phyloP scores from a whole-genome alignment of 805 yeast species.

The Cyberlindnera xylosilytica region DNA sequence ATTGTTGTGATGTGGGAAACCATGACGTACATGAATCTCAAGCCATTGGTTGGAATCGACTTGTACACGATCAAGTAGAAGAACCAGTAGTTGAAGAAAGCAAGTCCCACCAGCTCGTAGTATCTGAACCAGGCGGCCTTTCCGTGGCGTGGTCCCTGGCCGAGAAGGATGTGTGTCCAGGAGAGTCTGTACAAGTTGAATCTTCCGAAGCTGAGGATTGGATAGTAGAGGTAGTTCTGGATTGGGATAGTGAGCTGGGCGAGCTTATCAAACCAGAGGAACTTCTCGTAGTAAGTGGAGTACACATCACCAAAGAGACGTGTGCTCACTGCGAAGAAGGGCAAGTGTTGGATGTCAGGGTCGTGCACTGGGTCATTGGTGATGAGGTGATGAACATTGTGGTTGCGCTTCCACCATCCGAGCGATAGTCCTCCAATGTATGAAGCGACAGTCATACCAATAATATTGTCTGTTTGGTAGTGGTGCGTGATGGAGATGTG shows the following conservation, averaged over 20 bases:
- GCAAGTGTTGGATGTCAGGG: constrained; percentile 91
- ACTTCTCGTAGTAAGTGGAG: constrained; percentile 75
- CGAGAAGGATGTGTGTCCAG: constrained; percentile 72
- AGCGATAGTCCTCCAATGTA: constrained; percentile 84
- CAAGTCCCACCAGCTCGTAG: constrained; percentile 67
- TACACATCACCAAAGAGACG: constrained; percentile 65
- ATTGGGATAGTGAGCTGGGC: constrained; percentile 58
- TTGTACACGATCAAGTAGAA: constrained; percentile 60
- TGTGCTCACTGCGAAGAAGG: constrained; percentile 83
- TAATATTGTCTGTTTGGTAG: constrained; percentile 68
- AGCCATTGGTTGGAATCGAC: constrained; percentile 48
- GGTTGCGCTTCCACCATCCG: constrained; percentile 96
- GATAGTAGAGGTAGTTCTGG: constrained; percentile 73
- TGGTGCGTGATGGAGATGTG: constrained; percentile 81
- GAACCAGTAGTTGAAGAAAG: constrained; percentile 77
- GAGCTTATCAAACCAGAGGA: constrained; percentile 61
- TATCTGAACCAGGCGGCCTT: constrained; percentile 85
- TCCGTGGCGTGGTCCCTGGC: constrained; percentile 77
- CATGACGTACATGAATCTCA: constrained; percentile 58
- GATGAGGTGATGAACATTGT: constrained; percentile 86
- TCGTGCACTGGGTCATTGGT: constrained; percentile 95
- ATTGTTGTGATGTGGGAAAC: constrained; percentile 78
- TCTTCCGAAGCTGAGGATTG: constrained; percentile 77
- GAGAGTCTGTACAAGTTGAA: constrained; percentile 81
- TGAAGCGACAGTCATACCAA: constrained; percentile 72